Base-by-base conservation (phyloP, 305 asterid genomes). In the Solanum aculeatissimum region DNA sequence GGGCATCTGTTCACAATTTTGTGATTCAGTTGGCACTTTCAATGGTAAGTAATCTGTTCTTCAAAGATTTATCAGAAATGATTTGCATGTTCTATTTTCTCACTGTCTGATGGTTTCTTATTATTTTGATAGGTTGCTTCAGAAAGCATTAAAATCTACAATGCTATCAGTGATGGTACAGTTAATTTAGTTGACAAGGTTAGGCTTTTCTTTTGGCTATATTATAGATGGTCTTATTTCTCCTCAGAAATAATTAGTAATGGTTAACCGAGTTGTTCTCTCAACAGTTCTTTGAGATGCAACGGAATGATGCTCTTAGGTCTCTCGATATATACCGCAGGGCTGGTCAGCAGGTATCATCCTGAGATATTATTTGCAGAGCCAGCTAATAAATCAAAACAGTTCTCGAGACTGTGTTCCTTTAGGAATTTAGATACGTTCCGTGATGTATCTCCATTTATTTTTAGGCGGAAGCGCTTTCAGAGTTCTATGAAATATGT, bases 161-260 rank as follows among this genome's bases (percentile, higher is more conserved):
- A 88, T 72, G 98, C 98, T 9, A 93, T 95, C 58, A 92, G 97
- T 87, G 99, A 94, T 82, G 99, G 97, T 40, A 85, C 95, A 6
- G 95, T 93, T 81, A 97, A 97, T 90, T 88, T 97, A 92, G 98
- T 97, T 77, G 99, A 97, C 92, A 97, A 97, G 99, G 99, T 97
- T 68, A 88, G 75, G 83, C 38, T 45, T 57, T 49, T 65, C 83
- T 89, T 54, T 88, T 84, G 45, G 29, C 58, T 78, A 55, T 63
- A 16, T 23, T 35, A 54, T 38, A 49, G 45, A 29, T 65, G n/a
- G 4, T 83, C 51, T 40, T 53, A 29, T 83, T 85, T 27, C 49
- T 69, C 49, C 23, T 62, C 25, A 21, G 29, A 38, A 63, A n/a
- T 40, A 29, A 16, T 12, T 68, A 63, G 15, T 29, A 18, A 27